Percentiles rank a stretch among this genome's conserved stretches.
phyloP scores from a whole-genome alignment of 768 basidiomycete species.

The Cystofilobasidium ferigula region DNA sequence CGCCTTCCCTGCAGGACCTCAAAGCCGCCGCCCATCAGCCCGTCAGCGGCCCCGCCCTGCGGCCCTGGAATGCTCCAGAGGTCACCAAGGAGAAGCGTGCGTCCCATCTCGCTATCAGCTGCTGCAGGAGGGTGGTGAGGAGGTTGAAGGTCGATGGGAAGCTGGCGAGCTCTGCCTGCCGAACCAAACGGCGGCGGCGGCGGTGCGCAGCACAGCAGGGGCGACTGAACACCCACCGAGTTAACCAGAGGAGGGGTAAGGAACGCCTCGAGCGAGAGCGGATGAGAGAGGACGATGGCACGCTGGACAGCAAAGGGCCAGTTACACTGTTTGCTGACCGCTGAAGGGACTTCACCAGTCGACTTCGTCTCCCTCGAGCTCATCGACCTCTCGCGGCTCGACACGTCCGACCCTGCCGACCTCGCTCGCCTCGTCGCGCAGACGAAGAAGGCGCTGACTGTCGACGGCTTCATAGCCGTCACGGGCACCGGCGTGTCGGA shows the following conservation, averaged over 20 bases:
- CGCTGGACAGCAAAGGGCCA: too few relatives aligned
- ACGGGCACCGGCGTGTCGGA: constrained; percentile 29
- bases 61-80: neutral
- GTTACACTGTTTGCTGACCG: too few relatives aligned
- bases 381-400: constrained; percentile 28
- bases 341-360: too few relatives aligned
- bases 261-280: constrained; percentile 44
- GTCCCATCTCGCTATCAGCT: too few relatives aligned
- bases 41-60: neutral
- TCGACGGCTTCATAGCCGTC: constrained; percentile 31
- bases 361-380: constrained; percentile 28
- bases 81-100: neutral
- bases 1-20: neutral
- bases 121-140: too few relatives aligned
- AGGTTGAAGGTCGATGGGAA: too few relatives aligned
- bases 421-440: constrained; percentile 21
- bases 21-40: neutral
- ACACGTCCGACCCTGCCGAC: constrained; percentile 22
- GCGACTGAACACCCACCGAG: too few relatives aligned
- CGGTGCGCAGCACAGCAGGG: too few relatives aligned
- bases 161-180: too few relatives aligned
- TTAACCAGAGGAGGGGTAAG: constrained; percentile 80
- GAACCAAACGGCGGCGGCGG: too few relatives aligned
- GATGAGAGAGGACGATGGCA: too few relatives aligned
- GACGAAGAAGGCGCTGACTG: constrained; percentile 29